phyloP scores from a whole-genome alignment of 2,329 filamentous ascomycete species.

The Trichophaea hybrida region DNA sequence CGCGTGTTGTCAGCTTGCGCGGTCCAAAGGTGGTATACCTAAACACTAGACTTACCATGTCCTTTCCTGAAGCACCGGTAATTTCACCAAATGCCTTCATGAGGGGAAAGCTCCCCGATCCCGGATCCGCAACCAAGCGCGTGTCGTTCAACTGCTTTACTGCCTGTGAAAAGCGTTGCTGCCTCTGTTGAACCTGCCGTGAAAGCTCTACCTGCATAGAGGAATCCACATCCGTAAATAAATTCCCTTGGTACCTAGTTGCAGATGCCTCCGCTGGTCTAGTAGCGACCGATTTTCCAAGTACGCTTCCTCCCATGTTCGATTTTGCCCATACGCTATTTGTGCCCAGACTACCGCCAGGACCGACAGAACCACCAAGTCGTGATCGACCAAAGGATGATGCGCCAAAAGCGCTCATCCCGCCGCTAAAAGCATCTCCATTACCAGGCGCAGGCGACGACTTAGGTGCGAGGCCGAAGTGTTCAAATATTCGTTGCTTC shows the following conservation, averaged over 20 bases:
- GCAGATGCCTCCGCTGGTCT: slow-evolving; percentile 1
- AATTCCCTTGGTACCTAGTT: slow-evolving; percentile 1
- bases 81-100: slow-evolving; percentile 26
- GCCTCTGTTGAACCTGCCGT: slow-evolving; percentile 21
- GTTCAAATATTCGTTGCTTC: slow-evolving; percentile 82
- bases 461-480: slow-evolving; percentile 68
- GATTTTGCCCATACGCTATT: slow-evolving; percentile 24
- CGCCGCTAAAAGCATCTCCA: slow-evolving; percentile 12
- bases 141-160: slow-evolving; percentile 25
- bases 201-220: slow-evolving; percentile 17
- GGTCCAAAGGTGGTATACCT: background rate
- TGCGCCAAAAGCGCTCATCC: slow-evolving; percentile 23
- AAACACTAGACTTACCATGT: slow-evolving; percentile 22
- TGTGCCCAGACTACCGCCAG: slow-evolving; percentile 9
- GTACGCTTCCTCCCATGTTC: slow-evolving; percentile 16
- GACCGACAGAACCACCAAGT: slow-evolving; percentile 16
- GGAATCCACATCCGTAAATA: slow-evolving; percentile 21
- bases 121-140: slow-evolving; percentile 15
- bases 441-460: slow-evolving; percentile 35
- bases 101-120: slow-evolving; percentile 19
- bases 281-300: slow-evolving; percentile 11
- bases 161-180: slow-evolving; percentile 22
- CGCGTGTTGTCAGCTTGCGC: background rate
- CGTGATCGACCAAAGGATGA: slow-evolving; percentile 25
- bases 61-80: slow-evolving; percentile 23